Base-by-base conservation (phyloP, 192 early-diverging fungal species). In the Podila horticola region DNA sequence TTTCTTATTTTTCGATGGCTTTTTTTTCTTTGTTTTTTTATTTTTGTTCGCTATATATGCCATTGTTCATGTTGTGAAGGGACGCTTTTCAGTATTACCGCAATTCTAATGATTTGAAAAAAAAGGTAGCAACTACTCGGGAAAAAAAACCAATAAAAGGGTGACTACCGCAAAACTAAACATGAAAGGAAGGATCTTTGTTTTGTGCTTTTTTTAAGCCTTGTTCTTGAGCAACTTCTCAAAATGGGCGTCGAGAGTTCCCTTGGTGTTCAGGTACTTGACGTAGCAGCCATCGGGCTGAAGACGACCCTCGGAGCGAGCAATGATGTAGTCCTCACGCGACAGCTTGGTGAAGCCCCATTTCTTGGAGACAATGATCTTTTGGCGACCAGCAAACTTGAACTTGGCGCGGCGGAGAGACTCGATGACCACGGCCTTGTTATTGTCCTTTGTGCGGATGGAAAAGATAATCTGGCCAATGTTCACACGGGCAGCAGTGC, bases 261-360 rank as follows among this genome's bases (percentile, higher is more conserved):
- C 97, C 87, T 94, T 93, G 86, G 91, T 87, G 71, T 88, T 87
- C 28, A 97, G 79, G 88, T 96, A 96, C 93, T 98, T 98, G 90
- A 97, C 95, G 85, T 97, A 93, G 84, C 92, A 93, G 73, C 97
- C 97, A 87, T 99, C 97, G 66, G 95, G 94, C 86, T 92, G 93
- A 70, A 99, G 88, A 62, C 87, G 87, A 66, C 94, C 94, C 66
- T 88, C 89, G 70, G 85, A 82, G 77, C 95, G 93, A 62, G 88
- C 90, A 64, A 86, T 92, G 64, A 92, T 87, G 85, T 98, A 99
- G 84, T 98, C 93, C 83, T 95, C 93, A 70, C 96, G 94, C 66
- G 94, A 89, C 71, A 97, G 89, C 88, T 98, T 98, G 90, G 98
- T 99, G 92, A 99, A 99, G 71, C 98, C 98, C 98, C 98, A 99